Evolutionary conservation across 768 basidiomycete species (phyloP), one percentile per base, ranked within the genome.

Genomic region (Trametes sanguinea): DNA sequence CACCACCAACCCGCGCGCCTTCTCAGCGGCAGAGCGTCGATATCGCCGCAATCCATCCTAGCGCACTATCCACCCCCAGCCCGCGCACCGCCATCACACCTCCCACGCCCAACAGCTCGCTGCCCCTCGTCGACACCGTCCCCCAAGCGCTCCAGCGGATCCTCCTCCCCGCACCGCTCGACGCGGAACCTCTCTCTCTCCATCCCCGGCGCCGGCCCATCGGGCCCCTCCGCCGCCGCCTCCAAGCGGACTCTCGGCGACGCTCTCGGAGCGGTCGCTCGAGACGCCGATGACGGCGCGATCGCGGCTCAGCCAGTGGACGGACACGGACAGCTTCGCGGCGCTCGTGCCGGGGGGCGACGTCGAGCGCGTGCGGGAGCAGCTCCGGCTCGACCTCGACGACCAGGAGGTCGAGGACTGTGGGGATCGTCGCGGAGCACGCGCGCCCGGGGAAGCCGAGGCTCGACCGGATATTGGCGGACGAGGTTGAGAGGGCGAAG

Each of bases 391-490:
- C 16, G 79, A 81, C 58, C 73, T 90, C 59, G 83, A 85, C 59
- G 78, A 80, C 30, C 72, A 76, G 54, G 90, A 93, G 69, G 76
- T 84, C 67, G 73, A 75, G 6, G 88, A 90, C 63, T n/a, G 76
- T 90, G 61, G 76, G 77, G 17, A 67, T 81, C 27, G 77, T 91
- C 48, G 76, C 86, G 6, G 89, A 91, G 73, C 76, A 82, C 58
- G 86, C 85, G 32, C 76, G 85, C 47, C 81, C 82, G 3, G 91
- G 91, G 2, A 82, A 84, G 68, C 91, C 90, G 29, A 85, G 81
- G 66, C 68, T 92, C 43, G 81, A 83, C 43, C 74, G 78, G 57
- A 82, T 91, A 37, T 67, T 91, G 27, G 79, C 80, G 32, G 87
- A 89, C 59, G 91, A 92, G 73, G 82, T 89, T 3, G 76, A 81